Base-by-base conservation (phyloP, 1,284 basidiomycete genomes). In the Puccinia polysora region DNA sequence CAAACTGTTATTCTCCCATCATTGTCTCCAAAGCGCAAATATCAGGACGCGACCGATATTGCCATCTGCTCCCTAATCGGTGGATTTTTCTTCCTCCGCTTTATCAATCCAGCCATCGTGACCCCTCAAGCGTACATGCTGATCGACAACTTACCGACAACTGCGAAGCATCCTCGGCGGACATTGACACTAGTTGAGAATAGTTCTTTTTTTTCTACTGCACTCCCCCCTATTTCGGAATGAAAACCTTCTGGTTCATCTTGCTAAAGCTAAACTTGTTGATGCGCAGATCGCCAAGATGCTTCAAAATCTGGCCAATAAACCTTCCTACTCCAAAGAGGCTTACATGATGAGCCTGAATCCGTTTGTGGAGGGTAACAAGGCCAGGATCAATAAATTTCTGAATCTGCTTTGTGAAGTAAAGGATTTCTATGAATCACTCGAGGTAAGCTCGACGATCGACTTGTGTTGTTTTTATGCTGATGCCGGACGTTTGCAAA, bases 51-150 rank as follows among this genome's bases (percentile, higher is more conserved):
- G 28, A 91, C 91, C 40, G 96, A 98, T 81, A 93, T 93, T 78
- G 93, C 93, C 65, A 95, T 98, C 73, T 97, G 94, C 80, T 97
- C 94, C 5, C 85, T 99, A 71, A 98, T 99, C 77, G 96, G 96
- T 68, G 95, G 95, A 23, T 98, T 98, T 84, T 99, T 98, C 85
- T 98, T 98, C 85, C 86, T 99, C 73, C 90, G 96, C 14, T 99
- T 98, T 82, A 97, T 99, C 83, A 99, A 99, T 79, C 96, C 96
- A 2, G 96, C 96, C n/a, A 93, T 99, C 75, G 96, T 99, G 72
- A 97, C 96, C 1, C 96, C 96, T 0, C 96, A 99, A 80, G 95
- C 96, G 25, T 98, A 98, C 81, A 97, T 98, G 95, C 86, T 99
- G 59, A 94, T 98, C 47, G 94, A 97, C 78, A 91, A 90, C 56